Evolutionary conservation across 2,329 filamentous ascomycete genomes (phyloP).

Genomic region (Coniochaeta pulveracea): DNA sequence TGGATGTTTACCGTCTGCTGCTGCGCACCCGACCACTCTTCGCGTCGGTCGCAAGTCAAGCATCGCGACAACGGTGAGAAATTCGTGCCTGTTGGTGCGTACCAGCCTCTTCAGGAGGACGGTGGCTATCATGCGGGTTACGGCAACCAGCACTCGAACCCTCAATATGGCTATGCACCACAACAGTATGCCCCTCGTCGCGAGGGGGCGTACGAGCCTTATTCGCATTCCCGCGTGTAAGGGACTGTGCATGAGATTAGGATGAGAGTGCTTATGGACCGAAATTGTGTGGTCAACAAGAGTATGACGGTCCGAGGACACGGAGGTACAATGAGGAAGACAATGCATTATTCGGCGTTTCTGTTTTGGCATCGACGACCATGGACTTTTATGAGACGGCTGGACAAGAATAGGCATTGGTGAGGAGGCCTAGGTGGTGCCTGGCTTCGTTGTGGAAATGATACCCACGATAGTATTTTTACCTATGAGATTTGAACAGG

Average conservation of each 20-base stretch:
- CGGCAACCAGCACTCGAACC: constrained; percentile 25
- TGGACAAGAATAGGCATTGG: too few relatives aligned
- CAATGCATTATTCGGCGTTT: too few relatives aligned
- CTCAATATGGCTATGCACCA: constrained; percentile 18
- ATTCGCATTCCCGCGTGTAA: constrained; percentile 42
- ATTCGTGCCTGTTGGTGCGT: constrained; percentile 29
- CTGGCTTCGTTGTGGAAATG: too few relatives aligned
- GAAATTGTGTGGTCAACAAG: too few relatives aligned
- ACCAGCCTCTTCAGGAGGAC: constrained; percentile 32
- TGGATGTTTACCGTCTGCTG: constrained; percentile 90
- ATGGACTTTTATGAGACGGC: too few relatives aligned
- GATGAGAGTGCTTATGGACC: not conserved
- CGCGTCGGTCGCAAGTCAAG: constrained; percentile 14
- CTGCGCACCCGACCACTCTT: constrained; percentile 54
- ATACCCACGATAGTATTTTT: too few relatives aligned
- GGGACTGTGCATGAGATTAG: not conserved
- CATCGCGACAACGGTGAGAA: constrained; percentile 32
- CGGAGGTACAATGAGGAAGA: too few relatives aligned
- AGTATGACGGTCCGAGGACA: too few relatives aligned
- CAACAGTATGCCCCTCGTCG: constrained; percentile 24
- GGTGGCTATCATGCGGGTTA: constrained; percentile 19
- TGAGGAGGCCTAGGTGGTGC: too few relatives aligned
- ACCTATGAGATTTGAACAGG: too few relatives aligned
- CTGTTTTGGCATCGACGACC: too few relatives aligned
- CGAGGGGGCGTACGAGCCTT: constrained; percentile 53